These are phyloP conservation scores for Eucalyptus cloeziana DNA, from an alignment of 345 rosid genomes.

Conservation along the genomic window DNA sequence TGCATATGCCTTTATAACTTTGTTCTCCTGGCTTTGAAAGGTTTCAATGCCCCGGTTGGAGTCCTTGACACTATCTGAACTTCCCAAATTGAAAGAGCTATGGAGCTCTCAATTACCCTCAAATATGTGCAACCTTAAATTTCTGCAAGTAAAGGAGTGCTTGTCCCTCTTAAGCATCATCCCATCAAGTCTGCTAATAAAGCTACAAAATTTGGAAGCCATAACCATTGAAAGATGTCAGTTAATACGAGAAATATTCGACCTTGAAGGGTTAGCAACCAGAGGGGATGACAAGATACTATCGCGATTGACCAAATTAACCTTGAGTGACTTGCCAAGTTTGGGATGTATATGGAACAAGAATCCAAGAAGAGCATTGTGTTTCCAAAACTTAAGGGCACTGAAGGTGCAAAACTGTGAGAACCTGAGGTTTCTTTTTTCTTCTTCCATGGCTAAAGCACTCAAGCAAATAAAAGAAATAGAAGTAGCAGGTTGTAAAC, in stretches of 20 bases:
- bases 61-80: neutral
- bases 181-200: neutral
- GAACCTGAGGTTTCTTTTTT: neutral
- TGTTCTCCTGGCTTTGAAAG: neutral
- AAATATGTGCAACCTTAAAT: neutral
- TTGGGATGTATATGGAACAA: neutral
- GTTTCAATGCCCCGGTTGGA: neutral
- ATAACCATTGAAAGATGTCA: neutral
- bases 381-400: neutral
- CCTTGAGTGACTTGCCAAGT: neutral
- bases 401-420: neutral
- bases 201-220: neutral
- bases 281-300: fast-evolving
- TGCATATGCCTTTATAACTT: fast-evolving
- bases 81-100: neutral
- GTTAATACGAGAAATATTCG: neutral
- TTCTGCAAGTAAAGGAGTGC: neutral
- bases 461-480: neutral
- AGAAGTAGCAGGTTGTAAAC: neutral
- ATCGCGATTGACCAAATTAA: neutral
- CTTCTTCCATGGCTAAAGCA: neutral
- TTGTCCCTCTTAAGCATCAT: neutral
- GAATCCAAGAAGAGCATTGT: neutral
- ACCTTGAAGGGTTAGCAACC: fast-evolving
- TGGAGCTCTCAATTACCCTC: neutral